Evolutionary conservation across 495 filamentous ascomycete species (phyloP), one percentile per base, ranked within the genome.

Genomic region (Aspergillus nidulans): DNA sequence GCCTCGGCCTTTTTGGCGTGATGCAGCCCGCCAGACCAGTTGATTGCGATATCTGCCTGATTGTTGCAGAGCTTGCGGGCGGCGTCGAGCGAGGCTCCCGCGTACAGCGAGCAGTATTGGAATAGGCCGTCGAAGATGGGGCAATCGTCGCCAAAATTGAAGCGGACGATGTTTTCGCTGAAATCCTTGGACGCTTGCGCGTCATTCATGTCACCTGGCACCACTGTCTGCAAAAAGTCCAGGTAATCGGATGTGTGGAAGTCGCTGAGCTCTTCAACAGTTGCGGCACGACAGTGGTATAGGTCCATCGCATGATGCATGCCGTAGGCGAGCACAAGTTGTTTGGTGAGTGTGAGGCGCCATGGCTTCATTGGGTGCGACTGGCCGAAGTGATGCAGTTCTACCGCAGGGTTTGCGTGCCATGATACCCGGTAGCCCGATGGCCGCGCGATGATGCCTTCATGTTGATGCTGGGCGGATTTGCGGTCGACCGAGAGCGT

Each of bases 301-400:
- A 89, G 84, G 69, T 97, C 92, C 94, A 98, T 97, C 49, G 90
- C 90, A 56, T 89, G 85, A 64, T 95, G 89, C 82, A 98, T 89
- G 55, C 94, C 95, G 70, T 97, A 97, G 3, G 89, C 83, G 60
- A 94, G 83, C 42, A 98, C 89, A 34, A 98, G 81, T 65, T 92
- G 86, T 67, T 98, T 98, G 54, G 94, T 94, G 39, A 98, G 82
- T 10, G 90, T 96, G 55, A 98, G 78, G 15, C 94, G 88, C 92
- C 92, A 97, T 54, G 94, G 94, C 64, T 98, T 98, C 94, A 98
- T 98, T 15, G 94, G 94, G 73, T 98, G 94, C 16, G 86, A 86
- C 65, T 86, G 85, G 55, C 94, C 94, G 64, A 98, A 98, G 68
- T 98, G 94, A 68, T 96, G 91, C 65, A 86, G 85, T 73, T 98